Evolutionary conservation across 148 eudicot genomes (phyloP), one percentile per base, ranked within the genome.

Genomic region (Silene uniflora): DNA sequence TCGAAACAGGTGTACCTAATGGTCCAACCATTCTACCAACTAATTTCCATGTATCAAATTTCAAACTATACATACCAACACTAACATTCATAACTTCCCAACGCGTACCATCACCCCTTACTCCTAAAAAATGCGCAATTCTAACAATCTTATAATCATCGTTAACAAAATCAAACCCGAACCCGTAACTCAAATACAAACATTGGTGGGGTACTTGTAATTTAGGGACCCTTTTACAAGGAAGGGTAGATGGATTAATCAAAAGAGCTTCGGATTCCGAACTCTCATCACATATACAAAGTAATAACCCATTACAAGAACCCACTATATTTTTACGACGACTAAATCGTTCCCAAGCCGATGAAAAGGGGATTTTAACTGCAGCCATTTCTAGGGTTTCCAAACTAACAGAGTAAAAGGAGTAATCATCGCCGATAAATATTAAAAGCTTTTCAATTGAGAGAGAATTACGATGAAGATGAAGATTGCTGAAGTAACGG

Each of bases 111-210:
- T 52, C 56, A 16, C 56, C 17, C 18, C 56, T 16, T 3, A 7
- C 11, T 11, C 69, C 21, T 42, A 68, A 19, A 44, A 68, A 68
- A 68, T 68, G 72, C 16, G 72, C 54, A 19, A 68, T 42, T 18
- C 72, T 42, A 42, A 68, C 56, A 21, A 68, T 19, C 18, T 68
- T 68, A 21, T 68, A 68, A 44, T 68, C 55, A 11, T 42, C 56
- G 21, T 44, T 10, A 2, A 44, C 16, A 10, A 3, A 0, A 44
- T 68, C 56, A 5, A 19, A 68, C 27, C 72, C 72, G 21, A 68
- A 68, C 25, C 72, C 72, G 14, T 68, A 68, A 68, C 72, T 42
- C 46, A 68, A 68, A 19, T 68, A 68, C 56, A 68, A 19, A 68
- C 72, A 68, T 21, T 21, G 18, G 0, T 68, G 16, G 10, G 72